Evolutionary conservation across 495 filamentous ascomycete species (phyloP), one percentile per base, ranked within the genome.

Genomic region (Amniculicola lignicola): DNA sequence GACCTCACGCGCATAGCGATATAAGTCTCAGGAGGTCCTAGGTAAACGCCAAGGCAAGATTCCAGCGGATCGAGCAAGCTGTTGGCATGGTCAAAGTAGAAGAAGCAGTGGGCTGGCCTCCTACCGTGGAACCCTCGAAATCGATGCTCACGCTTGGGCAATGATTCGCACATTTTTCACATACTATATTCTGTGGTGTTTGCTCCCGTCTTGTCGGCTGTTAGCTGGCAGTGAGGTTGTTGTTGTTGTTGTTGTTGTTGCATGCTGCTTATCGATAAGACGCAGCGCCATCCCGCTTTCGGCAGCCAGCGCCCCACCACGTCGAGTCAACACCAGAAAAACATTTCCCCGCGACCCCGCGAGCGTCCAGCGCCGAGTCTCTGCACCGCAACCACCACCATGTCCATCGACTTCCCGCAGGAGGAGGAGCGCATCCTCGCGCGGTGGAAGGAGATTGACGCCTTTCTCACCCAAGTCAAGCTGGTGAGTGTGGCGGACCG

Each of bases 351-450:
- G 41, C 41, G 5, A 22, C n/a, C n/a, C n/a, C 41, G 41, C 41
- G 29, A 37, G 5, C n/a, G n/a, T n/a, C n/a, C n/a, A n/a, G n/a
- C n/a, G n/a, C n/a, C n/a, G n/a, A 54, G 6, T 11, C 4, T 23
- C 37, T 42, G 2, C 18, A 27, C 9, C 6, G 39, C 21, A 27
- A 22, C 35, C 40, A 38, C 48, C 48, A 23, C 54, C 57, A 93
- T 90, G 86, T 90, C 86, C 62, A 90, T 96, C 75, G 79, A 93
- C 73, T 96, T 96, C 72, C 88, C 91, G 50, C 84, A 85, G 68
- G 89, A 90, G 68, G 92, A 97, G 79, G 88, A 91, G 74, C 73
- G 71, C 52, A 76, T 92, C 67, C 82, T 96, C 69, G 71, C 81
- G 68, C 73, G 80, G 71, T 97, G 92, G 92, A 86, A 79, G 65